Base-by-base conservation (phyloP, 495 filamentous ascomycete species). In the Clohesyomyces aquaticus region DNA sequence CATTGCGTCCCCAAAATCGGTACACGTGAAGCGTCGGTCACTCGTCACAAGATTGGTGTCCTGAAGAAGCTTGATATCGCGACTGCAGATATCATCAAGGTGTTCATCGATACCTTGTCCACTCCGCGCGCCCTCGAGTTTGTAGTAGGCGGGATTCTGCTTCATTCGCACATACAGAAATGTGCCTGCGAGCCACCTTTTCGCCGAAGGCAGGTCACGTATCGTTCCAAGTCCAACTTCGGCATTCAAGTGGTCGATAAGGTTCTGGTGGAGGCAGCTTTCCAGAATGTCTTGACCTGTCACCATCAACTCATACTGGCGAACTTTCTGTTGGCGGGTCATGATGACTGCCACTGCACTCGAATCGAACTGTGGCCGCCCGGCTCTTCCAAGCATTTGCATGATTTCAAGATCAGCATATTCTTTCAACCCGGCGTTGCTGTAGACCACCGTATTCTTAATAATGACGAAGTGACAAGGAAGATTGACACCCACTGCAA, bases 321-420 rank as follows among this genome's bases (percentile, higher is more conserved):
- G 55, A 4, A 85, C 85, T 27, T 90, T 90, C 19, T 87, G 78
- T 10, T 76, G 78, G 23, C 85, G 82, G 0, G 94, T 96, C 75
- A 98, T 83, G 53, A 98, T 96, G 23, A 96, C 87, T 11, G 91
- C 94, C 22, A 87, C 83, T 19, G 91, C 93, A 66, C 78, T 91
- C 49, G 89, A 81, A 63, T 96, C 94, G 65, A 96, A 98, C 74
- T 98, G 94, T 1, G 94, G 94, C 2, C 94, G 81, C 0, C 94
- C 94, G 35, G 94, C 93, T 51, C 94, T 87, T 22, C 94, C 94
- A 27, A 98, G 82, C 94, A 98, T 98, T 72, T 98, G 94, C 91
- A 96, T 97, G 62, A 98, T 83, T 67, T 98, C 94, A 18, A 98
- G 78, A 72, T 97, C 93, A 0, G 90, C 86, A 66, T 94, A 96